Percentiles rank a stretch among this genome's conserved stretches.
Conservation (phyloP, 495 filamentous ascomycete species). For the Emericellopsis terricola region DNA sequence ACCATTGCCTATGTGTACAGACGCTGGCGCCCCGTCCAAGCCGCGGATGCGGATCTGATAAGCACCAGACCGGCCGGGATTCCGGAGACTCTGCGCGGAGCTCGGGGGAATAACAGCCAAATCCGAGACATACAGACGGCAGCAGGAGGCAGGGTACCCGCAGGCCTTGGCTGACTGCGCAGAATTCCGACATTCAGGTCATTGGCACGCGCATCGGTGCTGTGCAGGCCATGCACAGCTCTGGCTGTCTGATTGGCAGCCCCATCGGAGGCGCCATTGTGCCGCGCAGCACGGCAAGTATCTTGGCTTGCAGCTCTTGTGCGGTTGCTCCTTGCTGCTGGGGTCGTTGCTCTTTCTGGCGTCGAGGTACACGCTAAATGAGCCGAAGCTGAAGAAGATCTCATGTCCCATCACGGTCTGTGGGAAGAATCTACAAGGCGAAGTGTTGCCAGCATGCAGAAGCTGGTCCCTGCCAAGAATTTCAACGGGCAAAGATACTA, state of each 20-base stretch:
- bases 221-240: slow-evolving; percentile 39
- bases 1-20: too few relatives aligned
- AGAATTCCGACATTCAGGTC: slow-evolving; percentile 53
- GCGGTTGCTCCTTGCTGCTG: slow-evolving; percentile 38
- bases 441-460: too few relatives aligned
- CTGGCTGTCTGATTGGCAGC: slow-evolving; percentile 49
- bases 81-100: too few relatives aligned
- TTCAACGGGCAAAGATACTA: too few relatives aligned
- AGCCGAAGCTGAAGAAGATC: slow-evolving; percentile 20
- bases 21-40: too few relatives aligned
- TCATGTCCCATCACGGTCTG: slow-evolving; percentile 7
- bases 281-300: slow-evolving; percentile 33
- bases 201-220: slow-evolving; percentile 59
- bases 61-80: too few relatives aligned
- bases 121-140: too few relatives aligned
- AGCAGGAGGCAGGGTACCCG: too few relatives aligned
- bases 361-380: slow-evolving; percentile 20
- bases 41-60: too few relatives aligned
- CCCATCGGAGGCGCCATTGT: slow-evolving; percentile 62
- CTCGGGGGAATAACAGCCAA: too few relatives aligned
- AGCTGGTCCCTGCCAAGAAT: too few relatives aligned
- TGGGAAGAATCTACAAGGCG: too few relatives aligned
- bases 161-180: slow-evolving; percentile 38
- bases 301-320: slow-evolving; percentile 45
- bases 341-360: slow-evolving; percentile 31